Base-by-base conservation (phyloP, 306 rosid species). In the Cicer bijugum region DNA sequence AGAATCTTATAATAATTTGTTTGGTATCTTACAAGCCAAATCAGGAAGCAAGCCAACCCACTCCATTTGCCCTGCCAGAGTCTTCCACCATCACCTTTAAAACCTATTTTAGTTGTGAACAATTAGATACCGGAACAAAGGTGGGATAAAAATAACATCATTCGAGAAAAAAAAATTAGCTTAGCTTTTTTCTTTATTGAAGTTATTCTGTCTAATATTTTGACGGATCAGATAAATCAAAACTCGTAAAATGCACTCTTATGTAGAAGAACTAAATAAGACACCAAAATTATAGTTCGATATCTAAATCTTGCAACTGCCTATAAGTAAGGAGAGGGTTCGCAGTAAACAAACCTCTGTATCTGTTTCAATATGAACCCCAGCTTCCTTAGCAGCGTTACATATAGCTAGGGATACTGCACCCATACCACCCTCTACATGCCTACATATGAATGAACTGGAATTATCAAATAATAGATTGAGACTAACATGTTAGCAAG, bases 351-450 rank as follows among this genome's bases (percentile, higher is more conserved):
- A 65, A 56, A 87, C 96, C 90, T 87, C 90, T 37, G 88, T 81
- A 76, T 48, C 75, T 50, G 96, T 86, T 71, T 86, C 79, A 37
- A 87, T 82, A 76, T 65, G 84, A 78, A 83, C 92, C 66, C 92
- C 90, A 52, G 86, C 92, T 86, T 87, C 92, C 83, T 50, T 79
- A 39, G 96, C 96, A 17, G 92, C 90, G 67, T 83, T 82, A 53
- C 88, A 57, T 33, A 89, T 84, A 39, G 96, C 89, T 68, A 57
- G 12, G 70, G 96, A 89, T 75, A 89, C 90, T 38, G 96, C 82
- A 38, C 96, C 96, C 96, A 87, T 87, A 66, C 96, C 96, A 79
- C 90, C 96, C 86, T 89, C 96, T 51, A 89, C 96, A 69, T 87
- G 85, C 67, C 96, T 89, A 60, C 68, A 78, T 62, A 48, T 48